Evolutionary conservation across 768 basidiomycete genomes (phyloP).

Genomic region (Russula griseocarnosa): DNA sequence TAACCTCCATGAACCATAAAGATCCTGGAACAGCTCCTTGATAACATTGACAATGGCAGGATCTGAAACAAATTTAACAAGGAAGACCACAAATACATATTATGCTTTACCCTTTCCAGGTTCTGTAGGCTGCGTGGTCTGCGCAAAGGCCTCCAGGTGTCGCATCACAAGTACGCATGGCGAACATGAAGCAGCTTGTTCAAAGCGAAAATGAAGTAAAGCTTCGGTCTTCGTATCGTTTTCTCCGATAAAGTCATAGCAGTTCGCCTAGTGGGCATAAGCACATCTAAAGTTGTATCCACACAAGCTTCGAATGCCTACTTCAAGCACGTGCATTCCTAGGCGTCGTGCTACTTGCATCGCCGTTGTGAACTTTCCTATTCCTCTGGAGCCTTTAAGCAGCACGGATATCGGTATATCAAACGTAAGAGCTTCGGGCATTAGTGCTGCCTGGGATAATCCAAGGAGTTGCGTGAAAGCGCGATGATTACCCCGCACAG

Average conservation of each 20-base stretch:
- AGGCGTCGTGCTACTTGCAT: conserved; percentile 52
- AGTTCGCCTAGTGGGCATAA: conserved; percentile 60
- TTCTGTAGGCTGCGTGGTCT: conserved; percentile 61
- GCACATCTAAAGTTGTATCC: conserved; percentile 9
- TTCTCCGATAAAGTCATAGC: conserved; percentile 79
- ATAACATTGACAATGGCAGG: conserved; percentile 53
- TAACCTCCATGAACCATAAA: conserved; percentile 52
- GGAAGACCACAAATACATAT: background rate
- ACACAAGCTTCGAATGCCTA: conserved; percentile 31
- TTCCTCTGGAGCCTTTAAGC: conserved; percentile 73
- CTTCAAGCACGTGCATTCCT: conserved; percentile 80
- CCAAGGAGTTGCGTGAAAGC: conserved; percentile 48
- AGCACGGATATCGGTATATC: conserved; percentile 67
- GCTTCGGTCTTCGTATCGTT: conserved; percentile 71
- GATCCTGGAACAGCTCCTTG: conserved; percentile 57
- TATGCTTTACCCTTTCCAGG: conserved; percentile 55
- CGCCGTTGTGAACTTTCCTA: conserved; percentile 72
- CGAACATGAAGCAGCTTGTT: conserved; percentile 69
- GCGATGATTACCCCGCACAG: conserved; percentile 30
- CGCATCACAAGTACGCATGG: conserved; percentile 83
- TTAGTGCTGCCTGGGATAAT: conserved; percentile 58
- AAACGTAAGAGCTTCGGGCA: conserved; percentile 53
- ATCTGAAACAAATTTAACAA: conserved; percentile 41
- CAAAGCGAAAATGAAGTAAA: conserved; percentile 64
- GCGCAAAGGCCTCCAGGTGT: conserved; percentile 74